Evolutionary conservation across 1,139 yeast species (phyloP), one percentile per base, ranked within the genome.

Genomic region (Meyerozyma elateridarum): DNA sequence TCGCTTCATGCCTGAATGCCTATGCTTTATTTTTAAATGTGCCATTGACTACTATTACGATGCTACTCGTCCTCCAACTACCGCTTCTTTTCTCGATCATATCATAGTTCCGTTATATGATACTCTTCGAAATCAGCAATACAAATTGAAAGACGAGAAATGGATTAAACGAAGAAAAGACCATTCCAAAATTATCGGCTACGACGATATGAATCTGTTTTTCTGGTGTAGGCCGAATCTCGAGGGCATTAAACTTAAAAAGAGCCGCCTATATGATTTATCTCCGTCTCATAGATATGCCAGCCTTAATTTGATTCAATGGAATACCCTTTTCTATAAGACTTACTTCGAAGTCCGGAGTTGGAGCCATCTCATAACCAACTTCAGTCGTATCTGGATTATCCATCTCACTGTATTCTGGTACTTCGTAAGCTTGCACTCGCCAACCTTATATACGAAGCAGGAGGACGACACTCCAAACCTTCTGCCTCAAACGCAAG

Each of bases 341-440:
- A 85, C 95, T 0, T 87, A 77, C 49, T 62, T 61, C 30, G 96
- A 87, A 48, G 70, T 70, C 29, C 65, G 96, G 46, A 71, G 87
- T 2, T 85, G 94, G 94, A 55, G 78, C 42, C 95, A 85, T 56
- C 61, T 80, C 30, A 59, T 81, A 1, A 79, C 87, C 3, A 85
- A 85, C 50, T 85, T 85, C 53, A 83, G 79, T 51, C 62, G 95
- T 37, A 76, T 85, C 20, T 85, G 95, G 95, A 77, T 84, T 22
- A 77, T 85, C 31, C 95, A 87, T 50, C 55, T 79, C 5, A 68
- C 85, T 0, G 67, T 81, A 36, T 87, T 79, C 55, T 85, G 95
- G 95, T 84, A 77, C 49, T 85, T 79, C 48, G 83, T 93, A 1
- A 66, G 81, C 26, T 80, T 80, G 52, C 85, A 85, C 52, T 72